Conservation (phyloP, 1,284 basidiomycete species). For the Apiotrichum sp. region DNA sequence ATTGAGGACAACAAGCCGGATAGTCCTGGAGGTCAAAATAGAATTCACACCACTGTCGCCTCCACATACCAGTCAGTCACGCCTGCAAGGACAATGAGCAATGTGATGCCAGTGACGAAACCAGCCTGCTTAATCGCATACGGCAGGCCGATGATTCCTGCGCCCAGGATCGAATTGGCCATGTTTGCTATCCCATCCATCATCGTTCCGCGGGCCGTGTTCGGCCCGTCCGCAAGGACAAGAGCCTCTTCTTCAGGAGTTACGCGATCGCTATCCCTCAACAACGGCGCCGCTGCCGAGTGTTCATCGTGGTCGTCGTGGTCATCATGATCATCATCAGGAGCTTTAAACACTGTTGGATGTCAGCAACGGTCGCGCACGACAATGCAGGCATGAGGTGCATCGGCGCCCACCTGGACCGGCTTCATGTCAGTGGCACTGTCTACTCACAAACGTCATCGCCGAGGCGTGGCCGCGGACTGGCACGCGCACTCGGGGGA, state of each 20-base stretch:
- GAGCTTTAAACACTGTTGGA: conserved; percentile 28
- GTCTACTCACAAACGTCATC: conserved; percentile 4
- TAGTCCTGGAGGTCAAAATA: conserved; percentile 53
- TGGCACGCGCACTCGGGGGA: neutral
- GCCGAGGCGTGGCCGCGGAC: neutral
- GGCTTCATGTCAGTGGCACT: neutral
- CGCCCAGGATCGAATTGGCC: conserved; percentile 93
- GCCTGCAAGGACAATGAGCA: conserved; percentile 71
- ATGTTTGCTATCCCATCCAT: conserved; percentile 48
- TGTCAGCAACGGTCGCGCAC: conserved; percentile 2
- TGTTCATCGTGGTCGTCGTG: conserved; percentile 27
- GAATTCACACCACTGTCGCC: neutral
- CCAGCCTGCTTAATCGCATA: conserved; percentile 90
- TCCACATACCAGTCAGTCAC: conserved; percentile 80
- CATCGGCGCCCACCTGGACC: too few species aligned
- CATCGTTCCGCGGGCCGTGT: conserved; percentile 34
- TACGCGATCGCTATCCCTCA: conserved; percentile 8
- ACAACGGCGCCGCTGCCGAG: conserved; percentile 18
- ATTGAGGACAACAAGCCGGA: conserved; percentile 88
- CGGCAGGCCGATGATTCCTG: conserved; percentile 89
- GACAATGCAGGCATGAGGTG: neutral
- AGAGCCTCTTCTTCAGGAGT: conserved; percentile 23
- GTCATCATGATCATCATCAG: conserved; percentile 21
- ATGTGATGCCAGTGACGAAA: conserved; percentile 74
- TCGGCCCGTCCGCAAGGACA: conserved; percentile 26